Conservation (phyloP, 2,329 filamentous ascomycete genomes). For the Epichloe hybrida region DNA sequence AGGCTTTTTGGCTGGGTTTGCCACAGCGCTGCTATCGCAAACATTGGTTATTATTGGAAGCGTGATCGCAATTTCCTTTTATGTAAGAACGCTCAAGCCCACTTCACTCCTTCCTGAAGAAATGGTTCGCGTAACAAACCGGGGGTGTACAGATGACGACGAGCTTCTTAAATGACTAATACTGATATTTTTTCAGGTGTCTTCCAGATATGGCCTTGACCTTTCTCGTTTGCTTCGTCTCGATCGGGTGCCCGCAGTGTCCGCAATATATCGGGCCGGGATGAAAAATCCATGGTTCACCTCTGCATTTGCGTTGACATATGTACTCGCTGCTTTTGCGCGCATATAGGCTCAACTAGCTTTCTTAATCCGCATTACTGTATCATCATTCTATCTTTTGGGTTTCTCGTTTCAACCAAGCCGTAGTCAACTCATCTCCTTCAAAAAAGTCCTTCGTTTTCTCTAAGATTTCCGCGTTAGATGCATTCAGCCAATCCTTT, state of each 20-base stretch:
- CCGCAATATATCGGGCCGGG: constrained; percentile 33
- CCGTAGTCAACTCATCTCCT: constrained; percentile 54
- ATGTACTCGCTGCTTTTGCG: constrained; percentile 46
- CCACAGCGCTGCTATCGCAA: constrained; percentile 57
- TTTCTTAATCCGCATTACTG: neutral
- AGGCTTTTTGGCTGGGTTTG: constrained; percentile 51
- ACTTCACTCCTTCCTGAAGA: neutral
- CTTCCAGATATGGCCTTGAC: constrained; percentile 29
- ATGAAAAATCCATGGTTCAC: constrained; percentile 51
- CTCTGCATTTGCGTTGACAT: constrained; percentile 57
- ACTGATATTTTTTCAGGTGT: constrained; percentile 17
- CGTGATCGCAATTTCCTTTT: constrained; percentile 46
- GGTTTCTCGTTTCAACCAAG: constrained; percentile 85
- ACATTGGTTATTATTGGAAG: constrained; percentile 56
- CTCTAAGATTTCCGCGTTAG: constrained; percentile 65
- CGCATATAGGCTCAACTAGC: constrained; percentile 30
- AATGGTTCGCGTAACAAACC: neutral
- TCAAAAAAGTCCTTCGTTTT: constrained; percentile 72
- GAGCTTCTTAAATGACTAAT: neutral
- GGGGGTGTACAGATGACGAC: neutral
- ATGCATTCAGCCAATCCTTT: constrained; percentile 75
- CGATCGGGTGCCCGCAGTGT: constrained; percentile 20
- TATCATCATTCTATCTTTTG: constrained; percentile 24
- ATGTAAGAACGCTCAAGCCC: constrained; percentile 33
- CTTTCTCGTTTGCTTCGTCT: constrained; percentile 23